phyloP scores from a whole-genome alignment of 1,139 yeast genomes.

The Komagataea norvegica region DNA sequence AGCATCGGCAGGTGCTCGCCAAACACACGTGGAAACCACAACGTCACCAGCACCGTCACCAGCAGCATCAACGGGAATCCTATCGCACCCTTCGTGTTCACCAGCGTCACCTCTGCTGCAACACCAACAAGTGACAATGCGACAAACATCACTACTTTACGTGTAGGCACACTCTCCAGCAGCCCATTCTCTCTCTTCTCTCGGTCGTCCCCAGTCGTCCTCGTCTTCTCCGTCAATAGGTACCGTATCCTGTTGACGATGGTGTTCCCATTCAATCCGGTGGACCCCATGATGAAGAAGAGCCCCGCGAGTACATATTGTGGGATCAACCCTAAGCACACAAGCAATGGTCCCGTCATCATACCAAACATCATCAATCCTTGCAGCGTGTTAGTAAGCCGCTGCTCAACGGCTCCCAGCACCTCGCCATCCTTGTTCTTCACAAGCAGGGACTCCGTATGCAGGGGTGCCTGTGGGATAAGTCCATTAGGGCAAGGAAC shows the following conservation, averaged over 20 bases:
- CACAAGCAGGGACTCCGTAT: constrained; percentile 73
- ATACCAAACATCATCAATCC: constrained; percentile 80
- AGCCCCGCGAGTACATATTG: constrained; percentile 91
- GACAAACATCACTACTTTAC: constrained; percentile 55
- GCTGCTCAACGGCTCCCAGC: constrained; percentile 75
- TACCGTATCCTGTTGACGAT: constrained; percentile 61
- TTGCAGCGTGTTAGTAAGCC: constrained; percentile 78
- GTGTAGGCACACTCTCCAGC: constrained; percentile 33
- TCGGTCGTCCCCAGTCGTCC: background rate
- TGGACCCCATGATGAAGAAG: constrained; percentile 88
- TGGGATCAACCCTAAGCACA: constrained; percentile 81
- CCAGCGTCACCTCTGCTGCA: constrained; percentile 78
- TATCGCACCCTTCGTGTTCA: constrained; percentile 85
- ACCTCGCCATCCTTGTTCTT: constrained; percentile 36
- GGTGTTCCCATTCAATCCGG: constrained; percentile 66
- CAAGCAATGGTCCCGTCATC: constrained; percentile 83
- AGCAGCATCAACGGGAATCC: constrained; percentile 89
- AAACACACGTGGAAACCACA: constrained; percentile 56
- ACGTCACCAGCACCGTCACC: constrained; percentile 58
- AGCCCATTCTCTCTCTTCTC: constrained; percentile 29
- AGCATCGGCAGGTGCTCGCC: constrained; percentile 59
- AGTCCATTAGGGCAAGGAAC: constrained; percentile 95
- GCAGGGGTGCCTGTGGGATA: constrained; percentile 95
- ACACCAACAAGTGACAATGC: constrained; percentile 60
- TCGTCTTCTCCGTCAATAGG: constrained; percentile 50